Conservation (phyloP, 1,284 basidiomycete species). For the Spongispora temasekensis region DNA sequence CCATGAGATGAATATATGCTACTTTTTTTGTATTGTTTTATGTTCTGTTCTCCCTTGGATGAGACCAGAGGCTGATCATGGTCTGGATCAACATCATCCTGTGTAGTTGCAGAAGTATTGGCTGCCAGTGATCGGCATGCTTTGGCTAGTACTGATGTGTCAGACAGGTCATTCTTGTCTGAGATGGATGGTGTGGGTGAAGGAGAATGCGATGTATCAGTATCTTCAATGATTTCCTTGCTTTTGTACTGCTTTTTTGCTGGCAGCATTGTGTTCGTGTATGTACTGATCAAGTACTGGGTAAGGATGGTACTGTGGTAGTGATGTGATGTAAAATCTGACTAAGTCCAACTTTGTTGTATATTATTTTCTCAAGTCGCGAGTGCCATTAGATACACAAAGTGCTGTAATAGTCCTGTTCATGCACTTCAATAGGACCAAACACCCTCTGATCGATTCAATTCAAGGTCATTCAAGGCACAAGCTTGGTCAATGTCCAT, state of each 20-base stretch:
- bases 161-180: neutral
- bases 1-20: neutral
- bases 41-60: too few relatives aligned
- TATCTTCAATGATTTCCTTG: neutral
- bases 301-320: neutral
- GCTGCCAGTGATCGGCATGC: too few relatives aligned
- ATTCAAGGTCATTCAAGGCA: conserved; percentile 73
- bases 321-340: neutral
- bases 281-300: neutral
- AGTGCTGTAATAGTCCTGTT: neutral
- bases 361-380: too few relatives aligned
- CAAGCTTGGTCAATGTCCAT: conserved; percentile 70
- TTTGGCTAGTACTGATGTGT: too few relatives aligned
- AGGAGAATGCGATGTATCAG: neutral
- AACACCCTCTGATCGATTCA: conserved; percentile 66
- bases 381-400: neutral
- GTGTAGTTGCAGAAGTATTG: too few relatives aligned
- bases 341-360: neutral
- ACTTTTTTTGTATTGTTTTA: too few relatives aligned
- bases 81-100: too few relatives aligned
- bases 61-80: too few relatives aligned
- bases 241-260: neutral
- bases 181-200: neutral
- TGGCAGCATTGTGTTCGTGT: neutral
- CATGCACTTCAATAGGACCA: conserved; percentile 48